phyloP scores from a whole-genome alignment of 306 rosid genomes.

The Ziziphus jujuba region DNA sequence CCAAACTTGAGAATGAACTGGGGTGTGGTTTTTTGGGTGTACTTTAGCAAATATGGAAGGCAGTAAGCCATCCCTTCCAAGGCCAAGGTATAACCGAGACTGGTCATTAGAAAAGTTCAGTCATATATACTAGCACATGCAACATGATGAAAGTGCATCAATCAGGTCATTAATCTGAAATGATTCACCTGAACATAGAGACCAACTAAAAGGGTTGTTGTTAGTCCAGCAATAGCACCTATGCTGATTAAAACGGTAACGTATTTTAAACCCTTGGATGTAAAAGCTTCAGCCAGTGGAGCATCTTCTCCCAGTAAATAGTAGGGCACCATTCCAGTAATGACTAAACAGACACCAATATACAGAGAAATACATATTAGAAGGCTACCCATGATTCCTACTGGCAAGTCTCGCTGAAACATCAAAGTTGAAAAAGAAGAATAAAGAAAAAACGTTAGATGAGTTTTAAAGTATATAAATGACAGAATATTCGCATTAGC shows the following conservation, averaged over 20 bases:
- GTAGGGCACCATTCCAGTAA: constrained; percentile 98
- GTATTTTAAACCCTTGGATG: constrained; percentile 82
- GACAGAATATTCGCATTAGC: constrained; percentile 20
- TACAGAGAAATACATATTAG: constrained; percentile 71
- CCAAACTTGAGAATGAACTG: constrained; percentile 90
- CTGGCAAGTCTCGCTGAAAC: constrained; percentile 90
- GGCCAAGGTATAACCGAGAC: constrained; percentile 98
- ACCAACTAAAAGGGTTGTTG: constrained; percentile 95
- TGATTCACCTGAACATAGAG: constrained; percentile 89
- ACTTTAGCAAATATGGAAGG: constrained; percentile 81
- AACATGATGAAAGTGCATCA: constrained; percentile 30
- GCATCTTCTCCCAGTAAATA: constrained; percentile 84
- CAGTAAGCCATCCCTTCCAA: constrained; percentile 92
- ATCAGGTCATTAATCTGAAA: constrained; percentile 28
- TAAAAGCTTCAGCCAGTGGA: constrained; percentile 92
- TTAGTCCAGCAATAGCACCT: constrained; percentile 97
- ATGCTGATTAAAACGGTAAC: constrained; percentile 79
- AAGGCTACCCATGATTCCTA: constrained; percentile 96
- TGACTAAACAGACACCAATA: constrained; percentile 88
- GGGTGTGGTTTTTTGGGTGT: constrained; percentile 72
- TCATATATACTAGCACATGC: constrained; percentile 28
- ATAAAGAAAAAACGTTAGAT: not conserved
- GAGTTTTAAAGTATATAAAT: not conserved
- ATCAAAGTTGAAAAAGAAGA: constrained; percentile 19
- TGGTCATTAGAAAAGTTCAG: constrained; percentile 45